These are phyloP conservation scores for Neurospora sp. DNA, from an alignment of 2,329 filamentous ascomycete species.

Conservation along the genomic window DNA sequence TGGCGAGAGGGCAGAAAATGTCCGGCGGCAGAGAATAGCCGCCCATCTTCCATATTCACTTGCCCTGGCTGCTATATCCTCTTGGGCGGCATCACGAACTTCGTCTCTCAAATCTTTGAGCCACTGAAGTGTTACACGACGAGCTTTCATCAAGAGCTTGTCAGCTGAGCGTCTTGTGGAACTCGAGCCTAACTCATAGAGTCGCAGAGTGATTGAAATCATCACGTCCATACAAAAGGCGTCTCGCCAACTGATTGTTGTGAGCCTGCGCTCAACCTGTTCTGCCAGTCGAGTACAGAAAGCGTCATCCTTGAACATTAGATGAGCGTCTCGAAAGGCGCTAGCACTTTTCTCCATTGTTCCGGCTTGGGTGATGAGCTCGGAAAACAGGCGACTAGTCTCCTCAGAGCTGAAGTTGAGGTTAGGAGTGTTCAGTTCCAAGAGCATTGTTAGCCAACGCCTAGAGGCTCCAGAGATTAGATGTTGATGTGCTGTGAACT, in stretches of 20 bases:
- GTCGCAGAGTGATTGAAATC: slow-evolving; percentile 39
- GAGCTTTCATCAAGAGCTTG: not conserved
- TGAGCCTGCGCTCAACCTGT: slow-evolving; percentile 34
- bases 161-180: slow-evolving; percentile 12
- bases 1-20: slow-evolving; percentile 24
- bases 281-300: slow-evolving; percentile 41
- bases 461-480: slow-evolving; percentile 33
- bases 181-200: slow-evolving; percentile 16
- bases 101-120: slow-evolving; percentile 4
- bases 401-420: slow-evolving; percentile 25
- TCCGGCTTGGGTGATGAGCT: slow-evolving; percentile 39
- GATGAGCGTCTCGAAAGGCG: slow-evolving; percentile 36
- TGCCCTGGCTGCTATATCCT: slow-evolving; percentile 10
- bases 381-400: slow-evolving; percentile 39
- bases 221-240: slow-evolving; percentile 46
- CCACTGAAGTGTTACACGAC: not conserved
- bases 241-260: slow-evolving; percentile 52
- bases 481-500: slow-evolving; percentile 42
- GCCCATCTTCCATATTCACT: slow-evolving; percentile 5
- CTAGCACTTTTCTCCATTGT: slow-evolving; percentile 10
- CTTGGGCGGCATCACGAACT: slow-evolving; percentile 6
- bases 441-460: slow-evolving; percentile 7
- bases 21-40: slow-evolving; percentile 25
- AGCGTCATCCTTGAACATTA: slow-evolving; percentile 33
- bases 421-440: not conserved